phyloP scores from a whole-genome alignment of 345 rosid species.

The Lumnitzera racemosa region DNA sequence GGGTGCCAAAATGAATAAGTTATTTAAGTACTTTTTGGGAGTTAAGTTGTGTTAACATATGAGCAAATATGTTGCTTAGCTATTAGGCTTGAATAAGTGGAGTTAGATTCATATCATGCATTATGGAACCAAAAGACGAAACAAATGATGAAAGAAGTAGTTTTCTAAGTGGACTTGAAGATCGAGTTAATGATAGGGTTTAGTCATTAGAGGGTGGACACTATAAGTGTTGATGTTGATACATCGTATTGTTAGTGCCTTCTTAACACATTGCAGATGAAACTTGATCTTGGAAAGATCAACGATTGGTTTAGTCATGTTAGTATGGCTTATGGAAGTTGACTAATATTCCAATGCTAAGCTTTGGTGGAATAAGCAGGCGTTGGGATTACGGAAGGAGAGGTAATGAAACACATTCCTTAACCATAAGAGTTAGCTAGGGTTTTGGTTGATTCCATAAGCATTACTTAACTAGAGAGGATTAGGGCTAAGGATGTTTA shows the following conservation, averaged over 20 bases:
- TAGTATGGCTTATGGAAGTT: constrained; percentile 40
- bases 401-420: constrained; percentile 21
- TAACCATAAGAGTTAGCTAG: constrained; percentile 21
- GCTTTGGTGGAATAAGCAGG: constrained; percentile 22
- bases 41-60: too few relatives aligned
- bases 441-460: constrained; percentile 19
- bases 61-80: too few relatives aligned
- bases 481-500: constrained; percentile 12
- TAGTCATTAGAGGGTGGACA: constrained; percentile 12
- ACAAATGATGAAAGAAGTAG: not conserved
- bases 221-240: constrained; percentile 12
- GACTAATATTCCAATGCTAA: constrained; percentile 28
- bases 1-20: too few relatives aligned
- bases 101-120: constrained; percentile 4
- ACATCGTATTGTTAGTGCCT: constrained; percentile 12
- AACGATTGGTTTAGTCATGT: constrained; percentile 26
- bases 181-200: constrained; percentile 12
- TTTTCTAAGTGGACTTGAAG: constrained; percentile 1
- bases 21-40: too few relatives aligned
- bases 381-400: constrained; percentile 25
- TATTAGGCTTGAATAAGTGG: not conserved
- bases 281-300: constrained; percentile 20
- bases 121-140: not conserved
- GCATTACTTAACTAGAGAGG: constrained; percentile 5
- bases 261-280: constrained; percentile 14